These are phyloP conservation scores for Aspergillus fructus DNA, from an alignment of 2,329 filamentous ascomycete species.

Conservation along the genomic window DNA sequence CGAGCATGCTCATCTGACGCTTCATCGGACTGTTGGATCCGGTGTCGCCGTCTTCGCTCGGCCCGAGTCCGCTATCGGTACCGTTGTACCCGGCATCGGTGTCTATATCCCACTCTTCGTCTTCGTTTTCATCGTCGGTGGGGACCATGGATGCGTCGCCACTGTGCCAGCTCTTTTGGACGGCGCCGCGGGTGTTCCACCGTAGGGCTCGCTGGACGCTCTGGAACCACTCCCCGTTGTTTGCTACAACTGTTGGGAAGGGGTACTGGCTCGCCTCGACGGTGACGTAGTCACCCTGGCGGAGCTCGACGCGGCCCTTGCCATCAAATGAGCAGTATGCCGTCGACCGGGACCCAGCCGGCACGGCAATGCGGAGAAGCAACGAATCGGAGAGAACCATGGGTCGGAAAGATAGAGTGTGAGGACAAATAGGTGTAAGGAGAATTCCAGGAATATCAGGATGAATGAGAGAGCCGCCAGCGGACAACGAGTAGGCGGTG, in stretches of 20 bases:
- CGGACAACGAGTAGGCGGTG: slow-evolving; percentile 94
- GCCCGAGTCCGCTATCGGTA: slow-evolving; percentile 48
- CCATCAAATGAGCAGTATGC: slow-evolving; percentile 98
- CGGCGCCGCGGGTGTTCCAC: slow-evolving; percentile 92
- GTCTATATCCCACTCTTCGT: slow-evolving; percentile 87
- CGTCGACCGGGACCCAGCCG: slow-evolving; percentile 79
- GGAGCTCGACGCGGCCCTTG: slow-evolving; percentile 90
- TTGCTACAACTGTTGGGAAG: slow-evolving; percentile 91
- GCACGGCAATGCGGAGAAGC: slow-evolving; percentile 84
- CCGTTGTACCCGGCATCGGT: slow-evolving; percentile 60
- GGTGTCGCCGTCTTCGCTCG: slow-evolving; percentile 66
- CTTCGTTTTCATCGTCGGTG: slow-evolving; percentile 51
- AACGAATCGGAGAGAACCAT: slow-evolving; percentile 98
- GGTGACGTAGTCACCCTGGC: slow-evolving; percentile 91
- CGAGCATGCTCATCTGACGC: slow-evolving; percentile 72
- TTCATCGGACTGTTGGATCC: slow-evolving; percentile 64
- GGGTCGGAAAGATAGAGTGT: slow-evolving; percentile 92
- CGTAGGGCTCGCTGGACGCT: slow-evolving; percentile 86
- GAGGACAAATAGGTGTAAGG: slow-evolving; percentile 94
- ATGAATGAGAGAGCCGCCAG: slow-evolving; percentile 91
- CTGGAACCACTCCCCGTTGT: slow-evolving; percentile 92
- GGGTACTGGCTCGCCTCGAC: slow-evolving; percentile 95
- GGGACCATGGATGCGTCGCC: slow-evolving; percentile 32
- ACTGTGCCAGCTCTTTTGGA: slow-evolving; percentile 78
- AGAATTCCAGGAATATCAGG: slow-evolving; percentile 96